A percentile compares a stretch with the other conserved stretches of the same genome.
phyloP scores from a whole-genome alignment of 2,329 filamentous ascomycete genomes.

The Zymoseptoria brevis region DNA sequence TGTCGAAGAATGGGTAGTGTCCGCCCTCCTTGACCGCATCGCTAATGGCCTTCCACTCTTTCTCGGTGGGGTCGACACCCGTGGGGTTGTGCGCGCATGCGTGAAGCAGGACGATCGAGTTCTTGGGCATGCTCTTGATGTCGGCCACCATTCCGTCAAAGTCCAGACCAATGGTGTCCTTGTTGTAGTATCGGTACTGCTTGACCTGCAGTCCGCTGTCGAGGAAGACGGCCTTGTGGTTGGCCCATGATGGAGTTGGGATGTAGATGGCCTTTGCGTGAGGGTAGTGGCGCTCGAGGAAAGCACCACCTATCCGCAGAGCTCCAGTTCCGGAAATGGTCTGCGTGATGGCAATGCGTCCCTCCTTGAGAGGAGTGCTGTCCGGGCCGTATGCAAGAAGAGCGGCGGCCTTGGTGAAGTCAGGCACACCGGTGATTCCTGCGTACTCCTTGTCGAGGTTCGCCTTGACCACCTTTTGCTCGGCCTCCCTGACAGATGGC shows the following conservation, averaged over 20 bases:
- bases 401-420: conserved; percentile 88
- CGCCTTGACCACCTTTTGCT: conserved; percentile 72
- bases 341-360: conserved; percentile 85
- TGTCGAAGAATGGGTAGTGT: conserved; percentile 97
- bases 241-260: conserved; percentile 92
- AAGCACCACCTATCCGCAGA: conserved; percentile 86
- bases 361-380: conserved; percentile 64
- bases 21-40: conserved; percentile 73
- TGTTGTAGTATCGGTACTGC: conserved; percentile 98
- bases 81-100: conserved; percentile 98
- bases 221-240: conserved; percentile 94
- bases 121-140: conserved; percentile 78
- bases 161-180: conserved; percentile 95
- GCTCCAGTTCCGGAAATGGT: conserved; percentile 97
- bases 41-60: conserved; percentile 90
- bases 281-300: conserved; percentile 86
- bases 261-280: conserved; percentile 94
- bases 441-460: conserved; percentile 95
- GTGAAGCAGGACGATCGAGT: conserved; percentile 87
- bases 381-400: conserved; percentile 81
- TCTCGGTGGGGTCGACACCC: conserved; percentile 82
- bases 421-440: conserved; percentile 89
- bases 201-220: conserved; percentile 85
- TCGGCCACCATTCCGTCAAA: conserved; percentile 89
- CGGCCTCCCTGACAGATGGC: conserved; percentile 81